Evolutionary conservation across 2,329 filamentous ascomycete genomes (phyloP).

Genomic region (Penicillium sumatraense): DNA sequence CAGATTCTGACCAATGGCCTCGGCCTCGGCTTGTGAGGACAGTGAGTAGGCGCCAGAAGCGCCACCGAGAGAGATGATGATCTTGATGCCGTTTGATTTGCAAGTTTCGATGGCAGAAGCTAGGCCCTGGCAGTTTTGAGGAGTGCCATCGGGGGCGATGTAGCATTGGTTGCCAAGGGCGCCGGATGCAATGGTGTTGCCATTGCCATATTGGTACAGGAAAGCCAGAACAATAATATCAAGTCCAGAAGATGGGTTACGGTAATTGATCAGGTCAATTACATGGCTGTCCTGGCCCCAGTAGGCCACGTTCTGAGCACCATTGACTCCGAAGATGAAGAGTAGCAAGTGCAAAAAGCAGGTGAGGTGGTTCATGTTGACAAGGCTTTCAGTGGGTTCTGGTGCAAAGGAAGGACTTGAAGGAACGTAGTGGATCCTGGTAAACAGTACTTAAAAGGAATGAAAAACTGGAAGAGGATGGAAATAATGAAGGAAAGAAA

Average conservation of each 20-base stretch:
- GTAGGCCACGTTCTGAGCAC: not conserved
- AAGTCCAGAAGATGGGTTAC: not conserved
- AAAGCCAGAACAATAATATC: not conserved
- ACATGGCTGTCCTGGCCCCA: not conserved
- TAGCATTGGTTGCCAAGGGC: slow-evolving; percentile 46
- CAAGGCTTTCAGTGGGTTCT: not conserved
- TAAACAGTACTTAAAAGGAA: not conserved
- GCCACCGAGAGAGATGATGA: slow-evolving; percentile 55
- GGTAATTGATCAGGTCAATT: not conserved
- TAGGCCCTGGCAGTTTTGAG: slow-evolving; percentile 42
- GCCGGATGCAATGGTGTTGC: slow-evolving; percentile 43
- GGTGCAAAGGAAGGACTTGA: not conserved
- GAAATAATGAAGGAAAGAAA: not conserved
- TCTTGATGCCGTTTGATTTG: slow-evolving; percentile 49
- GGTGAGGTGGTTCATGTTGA: not conserved
- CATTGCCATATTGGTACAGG: slow-evolving; percentile 35
- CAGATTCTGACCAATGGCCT: slow-evolving; percentile 44
- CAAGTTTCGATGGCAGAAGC: slow-evolving; percentile 49
- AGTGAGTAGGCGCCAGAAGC: slow-evolving; percentile 43
- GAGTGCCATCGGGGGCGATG: slow-evolving; percentile 27
- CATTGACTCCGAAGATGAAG: not conserved
- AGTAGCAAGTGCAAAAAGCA: not conserved
- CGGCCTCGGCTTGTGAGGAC: slow-evolving; percentile 41
- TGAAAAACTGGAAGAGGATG: not conserved
- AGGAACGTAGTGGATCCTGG: not conserved